Evolutionary conservation across 768 basidiomycete genomes (phyloP).

Genomic region (Harrya chromipes): DNA sequence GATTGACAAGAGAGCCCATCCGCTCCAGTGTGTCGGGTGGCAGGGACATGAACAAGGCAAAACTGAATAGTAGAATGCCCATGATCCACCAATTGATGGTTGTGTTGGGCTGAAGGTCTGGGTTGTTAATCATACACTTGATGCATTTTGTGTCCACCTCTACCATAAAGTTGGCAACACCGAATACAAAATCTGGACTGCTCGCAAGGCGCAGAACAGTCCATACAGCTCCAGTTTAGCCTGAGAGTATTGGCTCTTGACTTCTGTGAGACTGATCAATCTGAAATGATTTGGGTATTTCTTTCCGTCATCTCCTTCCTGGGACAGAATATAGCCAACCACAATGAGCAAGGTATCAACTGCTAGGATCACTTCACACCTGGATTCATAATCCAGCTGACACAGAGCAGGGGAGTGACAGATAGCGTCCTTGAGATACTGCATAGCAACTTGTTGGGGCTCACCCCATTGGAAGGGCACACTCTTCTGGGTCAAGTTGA

Average conservation of each 20-base stretch:
- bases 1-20: background rate
- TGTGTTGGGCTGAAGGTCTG: no score
- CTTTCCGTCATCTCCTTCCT: background rate
- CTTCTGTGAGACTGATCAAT: no score
- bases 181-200: background rate
- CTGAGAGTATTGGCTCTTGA: background rate
- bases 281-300: no score
- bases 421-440: background rate
- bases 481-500: conserved; percentile 26
- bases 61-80: background rate
- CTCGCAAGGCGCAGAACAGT: background rate
- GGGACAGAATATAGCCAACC: background rate
- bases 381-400: background rate
- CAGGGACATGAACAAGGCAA: background rate
- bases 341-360: background rate
- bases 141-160: no score
- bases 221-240: no score
- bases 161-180: no score
- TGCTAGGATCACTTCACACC: no score
- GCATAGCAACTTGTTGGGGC: no score
- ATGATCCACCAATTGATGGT: background rate
- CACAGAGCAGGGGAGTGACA: background rate
- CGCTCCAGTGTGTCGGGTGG: background rate
- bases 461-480: conserved; percentile 19
- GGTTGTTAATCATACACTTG: no score